A percentile compares a stretch with the other conserved stretches of the same genome.
These are phyloP conservation scores for Penicillium fimorum DNA, from an alignment of 495 filamentous ascomycete genomes.

Conservation along the genomic window DNA sequence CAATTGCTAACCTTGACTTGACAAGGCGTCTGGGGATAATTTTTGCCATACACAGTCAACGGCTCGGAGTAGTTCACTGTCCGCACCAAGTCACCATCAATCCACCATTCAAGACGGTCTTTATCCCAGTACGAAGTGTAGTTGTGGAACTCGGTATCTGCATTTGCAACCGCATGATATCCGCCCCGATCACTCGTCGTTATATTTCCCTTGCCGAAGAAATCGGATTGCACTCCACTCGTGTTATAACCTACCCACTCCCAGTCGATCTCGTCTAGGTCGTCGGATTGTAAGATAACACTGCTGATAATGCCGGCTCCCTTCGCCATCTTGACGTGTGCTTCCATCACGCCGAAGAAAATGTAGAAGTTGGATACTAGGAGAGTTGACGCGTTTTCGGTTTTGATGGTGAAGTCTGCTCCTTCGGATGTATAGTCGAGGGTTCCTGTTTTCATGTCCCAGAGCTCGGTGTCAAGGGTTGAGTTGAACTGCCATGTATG, in stretches of 20 bases:
- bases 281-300: constrained; percentile 76
- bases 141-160: constrained; percentile 63
- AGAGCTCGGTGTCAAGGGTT: constrained; percentile 56
- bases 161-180: constrained; percentile 49
- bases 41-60: constrained; percentile 42
- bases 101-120: constrained; percentile 68
- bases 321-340: constrained; percentile 62
- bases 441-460: constrained; percentile 61
- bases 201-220: constrained; percentile 82
- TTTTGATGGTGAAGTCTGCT: constrained; percentile 62
- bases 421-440: constrained; percentile 60
- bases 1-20: constrained; percentile 26
- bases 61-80: constrained; percentile 51
- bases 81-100: constrained; percentile 67
- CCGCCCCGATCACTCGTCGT: constrained; percentile 62
- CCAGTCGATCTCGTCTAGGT: constrained; percentile 87
- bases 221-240: constrained; percentile 72
- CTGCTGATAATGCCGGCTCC: constrained; percentile 74
- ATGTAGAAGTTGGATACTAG: constrained; percentile 68
- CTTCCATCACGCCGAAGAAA: constrained; percentile 69
- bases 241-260: constrained; percentile 49
- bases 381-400: constrained; percentile 50
- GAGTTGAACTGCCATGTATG: constrained; percentile 76
- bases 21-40: constrained; percentile 77
- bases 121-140: constrained; percentile 83